Conservation (phyloP, 371 early-diverging fungal genomes). For the Rhizopus delemar region DNA sequence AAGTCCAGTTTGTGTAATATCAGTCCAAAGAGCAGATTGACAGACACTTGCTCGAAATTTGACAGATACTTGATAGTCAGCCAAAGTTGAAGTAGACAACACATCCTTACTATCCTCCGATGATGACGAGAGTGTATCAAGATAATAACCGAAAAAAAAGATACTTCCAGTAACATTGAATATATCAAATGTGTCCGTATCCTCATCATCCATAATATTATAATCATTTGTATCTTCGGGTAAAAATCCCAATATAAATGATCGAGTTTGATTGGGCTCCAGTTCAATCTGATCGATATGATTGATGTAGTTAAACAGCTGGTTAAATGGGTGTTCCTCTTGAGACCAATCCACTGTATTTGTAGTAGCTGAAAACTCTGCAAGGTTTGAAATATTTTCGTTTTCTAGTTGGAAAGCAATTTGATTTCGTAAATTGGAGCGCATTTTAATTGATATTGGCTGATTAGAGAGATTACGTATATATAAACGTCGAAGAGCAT, state of each 20-base stretch:
- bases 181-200: conserved; percentile 51
- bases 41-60: conserved; percentile 86
- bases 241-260: conserved; percentile 77
- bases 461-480: conserved; percentile 68
- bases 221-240: conserved; percentile 48
- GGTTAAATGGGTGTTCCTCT: conserved; percentile 74
- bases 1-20: conserved; percentile 87
- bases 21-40: conserved; percentile 85
- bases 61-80: conserved; percentile 69
- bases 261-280: conserved; percentile 59
- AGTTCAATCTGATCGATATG: conserved; percentile 78
- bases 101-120: conserved; percentile 22
- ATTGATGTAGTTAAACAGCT: conserved; percentile 87
- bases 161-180: conserved; percentile 82
- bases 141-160: conserved; percentile 80
- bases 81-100: conserved; percentile 36
- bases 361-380: conserved; percentile 41
- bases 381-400: conserved; percentile 67
- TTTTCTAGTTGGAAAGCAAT: conserved; percentile 87
- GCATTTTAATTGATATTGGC: conserved; percentile 70
- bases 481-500: conserved; percentile 74
- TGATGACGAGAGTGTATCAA: background rate
- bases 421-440: conserved; percentile 80
- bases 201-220: conserved; percentile 20
- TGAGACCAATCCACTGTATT: conserved; percentile 65